Base-by-base conservation (phyloP, 768 basidiomycete species). In the Phlebiopsis flavidoalba region DNA sequence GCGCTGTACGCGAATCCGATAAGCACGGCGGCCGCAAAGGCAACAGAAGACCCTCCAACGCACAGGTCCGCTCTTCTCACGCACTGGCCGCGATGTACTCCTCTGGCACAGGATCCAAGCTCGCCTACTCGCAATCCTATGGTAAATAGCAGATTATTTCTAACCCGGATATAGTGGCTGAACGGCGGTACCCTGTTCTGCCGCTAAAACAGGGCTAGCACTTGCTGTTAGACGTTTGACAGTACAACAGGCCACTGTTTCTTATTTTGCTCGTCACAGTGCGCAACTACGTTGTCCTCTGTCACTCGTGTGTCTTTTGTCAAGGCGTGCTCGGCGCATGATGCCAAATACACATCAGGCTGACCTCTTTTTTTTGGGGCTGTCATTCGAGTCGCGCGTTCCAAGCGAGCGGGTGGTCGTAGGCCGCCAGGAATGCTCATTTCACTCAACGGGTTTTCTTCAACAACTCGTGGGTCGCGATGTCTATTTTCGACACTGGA, bases 11-110 rank as follows among this genome's bases (percentile, higher is more conserved):
- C 77, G 48, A 77, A n/a, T n/a, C 81, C 8, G 83, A 85, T 74
- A 88, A 78, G 65, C 88, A 87, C 5, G 87, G 88, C 53, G 89
- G 88, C 22, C 82, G 89, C 68, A 92, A 91, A 71, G 83, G 83
- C 66, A 78, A n/a, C 75, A 78, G 15, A 89, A 87, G 75, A 73
- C 80, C 14, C 80, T 85, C 26, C n/a, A n/a, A 75, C 81, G 5
- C 85, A 88, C 70, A 79, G 63, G 74, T 80, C 11, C 79, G 86
- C 64, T 82, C 84, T 37, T 76, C 83, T 4, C 85, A 88, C 70
- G 86, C 62, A 75, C 82, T 10, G 79, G 87, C 58, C 76, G 82
- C 52, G 87, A 89, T 73, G 73, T 78, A 31, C 74, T 83, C 63
- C 78, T 65, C 7, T 68, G 70, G n/a, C n/a, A 46, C 70, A 67